Evolutionary conservation across 73 alveolate species (phyloP).

Genomic region (Effrenium voratum): DNA sequence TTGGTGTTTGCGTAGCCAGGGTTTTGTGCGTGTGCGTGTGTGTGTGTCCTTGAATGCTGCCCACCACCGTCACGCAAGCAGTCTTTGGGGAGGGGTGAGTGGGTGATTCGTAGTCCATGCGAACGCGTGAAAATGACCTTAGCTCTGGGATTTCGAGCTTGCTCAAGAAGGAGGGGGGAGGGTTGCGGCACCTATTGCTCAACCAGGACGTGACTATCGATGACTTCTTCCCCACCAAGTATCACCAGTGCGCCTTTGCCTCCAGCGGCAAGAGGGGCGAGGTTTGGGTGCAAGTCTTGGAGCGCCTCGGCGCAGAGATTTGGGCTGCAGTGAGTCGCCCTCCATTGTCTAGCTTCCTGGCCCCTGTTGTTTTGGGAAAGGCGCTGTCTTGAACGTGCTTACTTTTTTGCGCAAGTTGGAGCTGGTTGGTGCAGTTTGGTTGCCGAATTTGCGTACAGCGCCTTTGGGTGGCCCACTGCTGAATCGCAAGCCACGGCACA

Average conservation of each 20-base stretch:
- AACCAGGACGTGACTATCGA: slow-evolving; percentile 67
- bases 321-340: background rate
- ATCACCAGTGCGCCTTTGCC: slow-evolving; percentile 60
- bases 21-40: no score
- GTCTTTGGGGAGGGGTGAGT: background rate
- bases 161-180: no score
- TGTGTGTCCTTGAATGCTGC: no score
- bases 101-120: background rate
- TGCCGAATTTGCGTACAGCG: background rate
- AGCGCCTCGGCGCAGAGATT: background rate
- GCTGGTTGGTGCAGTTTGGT: background rate
- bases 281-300: slow-evolving; percentile 68
- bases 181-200: no score
- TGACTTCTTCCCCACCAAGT: slow-evolving; percentile 61
- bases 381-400: no score
- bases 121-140: background rate
- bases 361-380: background rate
- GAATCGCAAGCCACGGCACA: no score
- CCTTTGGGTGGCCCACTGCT: no score
- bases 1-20: no score
- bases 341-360: background rate
- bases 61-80: background rate
- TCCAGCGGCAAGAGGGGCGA: slow-evolving; percentile 40
- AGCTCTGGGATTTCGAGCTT: background rate
- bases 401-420: no score